These are phyloP conservation scores for Pistacia atlantica DNA, from an alignment of 345 rosid genomes.

Conservation along the genomic window DNA sequence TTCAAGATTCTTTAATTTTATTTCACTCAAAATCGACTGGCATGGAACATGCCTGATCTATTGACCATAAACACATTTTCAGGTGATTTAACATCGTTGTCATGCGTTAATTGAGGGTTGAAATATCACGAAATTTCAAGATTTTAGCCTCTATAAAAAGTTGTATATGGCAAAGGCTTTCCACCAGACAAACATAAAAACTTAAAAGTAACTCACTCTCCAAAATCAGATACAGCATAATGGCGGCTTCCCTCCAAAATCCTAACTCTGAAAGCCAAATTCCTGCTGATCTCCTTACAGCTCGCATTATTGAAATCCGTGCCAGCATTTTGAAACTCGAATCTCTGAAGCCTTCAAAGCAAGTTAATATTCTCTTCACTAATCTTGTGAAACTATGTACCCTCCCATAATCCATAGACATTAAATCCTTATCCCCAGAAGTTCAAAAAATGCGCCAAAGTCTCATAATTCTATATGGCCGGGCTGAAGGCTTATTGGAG, in stretches of 20 bases:
- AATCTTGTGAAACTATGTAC: constrained; percentile 32
- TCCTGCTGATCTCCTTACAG: constrained; percentile 23
- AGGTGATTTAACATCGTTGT: no score
- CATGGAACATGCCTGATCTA: no score
- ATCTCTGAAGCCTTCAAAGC: constrained; percentile 29
- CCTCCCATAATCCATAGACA: constrained; percentile 32
- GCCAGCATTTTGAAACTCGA: constrained; percentile 31
- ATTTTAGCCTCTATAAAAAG: not conserved
- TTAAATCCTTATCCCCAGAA: constrained; percentile 18
- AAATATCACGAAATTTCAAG: no score
- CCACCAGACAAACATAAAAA: not conserved
- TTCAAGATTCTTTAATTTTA: no score
- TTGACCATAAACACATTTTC: no score
- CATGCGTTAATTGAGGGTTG: no score
- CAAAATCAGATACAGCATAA: not conserved
- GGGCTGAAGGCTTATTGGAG: constrained; percentile 41
- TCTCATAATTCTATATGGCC: constrained; percentile 28
- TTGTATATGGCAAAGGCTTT: not conserved
- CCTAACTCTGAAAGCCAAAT: constrained; percentile 12
- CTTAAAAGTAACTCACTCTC: not conserved
- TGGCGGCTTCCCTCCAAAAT: constrained; percentile 33
- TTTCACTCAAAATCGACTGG: no score
- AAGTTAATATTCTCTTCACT: constrained; percentile 30
- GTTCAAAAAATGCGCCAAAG: constrained; percentile 25
- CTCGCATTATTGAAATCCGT: constrained; percentile 29